Evolutionary conservation across 2,329 filamentous ascomycete genomes (phyloP).

Genomic region (Acephala macrosclerotiorum): DNA sequence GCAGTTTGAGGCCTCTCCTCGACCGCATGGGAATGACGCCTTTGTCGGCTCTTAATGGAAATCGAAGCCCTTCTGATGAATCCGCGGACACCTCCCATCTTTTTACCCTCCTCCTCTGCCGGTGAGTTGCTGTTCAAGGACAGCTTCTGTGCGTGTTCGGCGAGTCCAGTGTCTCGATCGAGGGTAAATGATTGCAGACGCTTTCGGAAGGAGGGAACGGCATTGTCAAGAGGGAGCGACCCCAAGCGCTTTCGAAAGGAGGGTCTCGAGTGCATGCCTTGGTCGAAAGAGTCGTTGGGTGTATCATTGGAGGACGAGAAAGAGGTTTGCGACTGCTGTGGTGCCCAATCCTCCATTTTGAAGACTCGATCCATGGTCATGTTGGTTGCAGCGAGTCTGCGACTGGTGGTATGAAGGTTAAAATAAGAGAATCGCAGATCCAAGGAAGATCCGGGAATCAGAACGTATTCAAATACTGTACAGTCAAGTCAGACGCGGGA

Average conservation of each 20-base stretch:
- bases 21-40: constrained; percentile 39
- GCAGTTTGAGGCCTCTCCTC: constrained; percentile 39
- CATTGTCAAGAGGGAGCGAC: constrained; percentile 2
- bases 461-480: background rate
- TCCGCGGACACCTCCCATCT: constrained; percentile 35
- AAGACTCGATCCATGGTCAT: constrained; percentile 47
- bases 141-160: constrained; percentile 19
- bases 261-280: constrained; percentile 5
- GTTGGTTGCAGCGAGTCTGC: background rate
- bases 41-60: constrained; percentile 40
- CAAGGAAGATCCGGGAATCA: background rate
- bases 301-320: constrained; percentile 37
- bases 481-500: constrained; percentile 1
- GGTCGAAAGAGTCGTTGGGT: constrained; percentile 43
- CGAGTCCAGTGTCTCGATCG: constrained; percentile 17
- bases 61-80: constrained; percentile 42
- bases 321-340: constrained; percentile 53
- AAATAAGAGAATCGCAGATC: background rate
- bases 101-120: constrained; percentile 29
- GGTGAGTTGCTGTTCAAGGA: constrained; percentile 19
- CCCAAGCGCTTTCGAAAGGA: constrained; percentile 3
- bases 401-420: background rate
- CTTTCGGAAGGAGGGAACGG: constrained; percentile 32
- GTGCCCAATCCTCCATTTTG: constrained; percentile 52
- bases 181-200: constrained; percentile 35